A percentile compares a stretch with the other conserved stretches of the same genome.
phyloP scores from a whole-genome alignment of 2,329 filamentous ascomycete species.

The Fusarium hostae region DNA sequence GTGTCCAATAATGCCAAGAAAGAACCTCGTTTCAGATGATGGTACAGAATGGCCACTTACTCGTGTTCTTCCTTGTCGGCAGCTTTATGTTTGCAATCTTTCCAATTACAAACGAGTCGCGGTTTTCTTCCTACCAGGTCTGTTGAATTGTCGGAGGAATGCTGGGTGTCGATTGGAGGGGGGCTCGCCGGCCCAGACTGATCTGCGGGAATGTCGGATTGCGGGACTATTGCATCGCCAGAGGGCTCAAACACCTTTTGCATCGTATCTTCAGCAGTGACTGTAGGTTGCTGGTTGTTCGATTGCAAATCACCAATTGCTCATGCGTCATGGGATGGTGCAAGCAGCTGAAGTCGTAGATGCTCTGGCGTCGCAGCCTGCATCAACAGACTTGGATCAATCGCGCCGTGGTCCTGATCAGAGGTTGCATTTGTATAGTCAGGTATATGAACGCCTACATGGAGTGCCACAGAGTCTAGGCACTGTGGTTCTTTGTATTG shows the following conservation, averaged over 20 bases:
- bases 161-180: neutral
- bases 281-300: neutral
- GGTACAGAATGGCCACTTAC: neutral
- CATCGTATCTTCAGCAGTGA: neutral
- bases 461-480: neutral
- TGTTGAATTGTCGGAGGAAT: neutral
- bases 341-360: neutral
- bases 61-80: neutral
- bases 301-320: constrained; percentile 4
- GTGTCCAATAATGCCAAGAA: neutral
- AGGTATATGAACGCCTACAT: neutral
- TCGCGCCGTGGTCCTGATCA: neutral
- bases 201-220: neutral
- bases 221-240: neutral
- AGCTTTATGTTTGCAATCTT: neutral
- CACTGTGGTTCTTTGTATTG: neutral
- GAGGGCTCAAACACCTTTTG: neutral
- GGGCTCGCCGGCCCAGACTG: neutral
- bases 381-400: constrained; percentile 1
- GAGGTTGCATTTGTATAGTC: neutral
- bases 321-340: constrained; percentile 4
- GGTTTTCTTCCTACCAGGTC: neutral
- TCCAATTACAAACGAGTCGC: neutral
- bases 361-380: neutral
- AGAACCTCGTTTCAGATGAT: neutral